Evolutionary conservation across 1,284 basidiomycete species (phyloP).

Genomic region (Cutaneotrichosporon sp.): DNA sequence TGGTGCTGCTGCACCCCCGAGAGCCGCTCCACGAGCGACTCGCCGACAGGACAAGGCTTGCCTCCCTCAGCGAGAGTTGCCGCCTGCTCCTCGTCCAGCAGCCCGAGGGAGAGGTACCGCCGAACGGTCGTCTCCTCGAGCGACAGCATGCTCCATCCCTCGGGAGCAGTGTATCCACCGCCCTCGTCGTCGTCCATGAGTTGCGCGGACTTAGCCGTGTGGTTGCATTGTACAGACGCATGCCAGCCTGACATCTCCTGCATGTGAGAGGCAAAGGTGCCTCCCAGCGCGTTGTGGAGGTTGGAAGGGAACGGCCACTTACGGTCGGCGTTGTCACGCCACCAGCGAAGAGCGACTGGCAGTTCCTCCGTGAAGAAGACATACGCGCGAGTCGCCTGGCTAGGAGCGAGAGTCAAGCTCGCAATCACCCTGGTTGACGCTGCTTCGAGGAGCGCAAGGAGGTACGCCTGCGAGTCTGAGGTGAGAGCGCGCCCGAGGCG

Average conservation of each 20-base stretch:
- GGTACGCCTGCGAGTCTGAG: slow-evolving; percentile 18
- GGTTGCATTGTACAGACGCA: slow-evolving; percentile 15
- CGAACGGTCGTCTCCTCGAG: slow-evolving; percentile 35
- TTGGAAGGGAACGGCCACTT: slow-evolving; percentile 36
- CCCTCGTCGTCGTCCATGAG: slow-evolving; percentile 39
- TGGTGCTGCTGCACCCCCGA: slow-evolving; percentile 29
- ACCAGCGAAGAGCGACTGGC: slow-evolving; percentile 39
- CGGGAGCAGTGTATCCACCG: slow-evolving; percentile 34
- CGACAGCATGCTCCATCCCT: slow-evolving; percentile 41
- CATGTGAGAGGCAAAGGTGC: slow-evolving; percentile 15
- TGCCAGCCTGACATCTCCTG: slow-evolving; percentile 14
- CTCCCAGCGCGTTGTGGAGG: slow-evolving; percentile 17
- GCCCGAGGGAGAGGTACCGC: slow-evolving; percentile 30
- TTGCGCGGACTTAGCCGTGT: slow-evolving; percentile 24
- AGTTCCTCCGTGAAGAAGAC: slow-evolving; percentile 36
- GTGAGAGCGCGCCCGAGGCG: slow-evolving; percentile 21
- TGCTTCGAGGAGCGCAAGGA: slow-evolving; percentile 21
- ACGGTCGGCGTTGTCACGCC: slow-evolving; percentile 34
- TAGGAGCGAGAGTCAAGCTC: not conserved
- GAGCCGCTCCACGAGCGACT: slow-evolving; percentile 36
- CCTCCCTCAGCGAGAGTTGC: slow-evolving; percentile 24
- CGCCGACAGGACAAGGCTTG: slow-evolving; percentile 26
- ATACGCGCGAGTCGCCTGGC: slow-evolving; percentile 20
- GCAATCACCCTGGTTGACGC: slow-evolving; percentile 11
- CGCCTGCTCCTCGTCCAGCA: slow-evolving; percentile 31